phyloP scores from a whole-genome alignment of 345 rosid species.

The Psidium friedrichsthalianum region DNA sequence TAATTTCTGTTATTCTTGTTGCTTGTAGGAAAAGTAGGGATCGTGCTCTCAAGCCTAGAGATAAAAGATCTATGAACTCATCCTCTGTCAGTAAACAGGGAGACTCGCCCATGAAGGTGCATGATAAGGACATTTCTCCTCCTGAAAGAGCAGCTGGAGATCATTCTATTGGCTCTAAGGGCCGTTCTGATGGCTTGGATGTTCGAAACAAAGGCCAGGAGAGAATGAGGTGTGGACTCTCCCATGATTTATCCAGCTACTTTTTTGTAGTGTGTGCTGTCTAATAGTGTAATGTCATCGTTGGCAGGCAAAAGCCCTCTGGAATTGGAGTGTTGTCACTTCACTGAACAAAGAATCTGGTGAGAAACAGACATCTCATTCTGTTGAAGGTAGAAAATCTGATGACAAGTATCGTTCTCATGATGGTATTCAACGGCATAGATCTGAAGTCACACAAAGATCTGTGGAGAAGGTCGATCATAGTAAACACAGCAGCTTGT shows the following conservation, averaged over 20 bases:
- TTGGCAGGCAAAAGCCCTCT: conserved; percentile 43
- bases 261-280: neutral
- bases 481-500: conserved; percentile 23
- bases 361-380: conserved; percentile 6
- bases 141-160: conserved; percentile 11
- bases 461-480: conserved; percentile 26
- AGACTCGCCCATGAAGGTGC: conserved; percentile 13
- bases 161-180: conserved; percentile 10
- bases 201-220: conserved; percentile 24
- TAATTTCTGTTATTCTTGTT: neutral
- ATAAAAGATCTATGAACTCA: conserved; percentile 18
- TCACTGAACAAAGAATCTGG: conserved; percentile 13
- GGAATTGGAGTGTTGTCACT: conserved; percentile 27
- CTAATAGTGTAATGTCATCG: conserved; percentile 1
- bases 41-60: conserved; percentile 15
- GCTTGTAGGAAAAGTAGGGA: conserved; percentile 24
- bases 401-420: conserved; percentile 21
- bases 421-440: conserved; percentile 11
- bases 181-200: conserved; percentile 12
- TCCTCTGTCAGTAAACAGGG: conserved; percentile 22
- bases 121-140: conserved; percentile 11
- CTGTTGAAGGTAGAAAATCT: conserved; percentile 15
- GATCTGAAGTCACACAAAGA: conserved; percentile 14
- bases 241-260: neutral
- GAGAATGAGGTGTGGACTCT: conserved; percentile 32